phyloP scores from a whole-genome alignment of 108 stramenopile species.

The Skeletonema potamos region DNA sequence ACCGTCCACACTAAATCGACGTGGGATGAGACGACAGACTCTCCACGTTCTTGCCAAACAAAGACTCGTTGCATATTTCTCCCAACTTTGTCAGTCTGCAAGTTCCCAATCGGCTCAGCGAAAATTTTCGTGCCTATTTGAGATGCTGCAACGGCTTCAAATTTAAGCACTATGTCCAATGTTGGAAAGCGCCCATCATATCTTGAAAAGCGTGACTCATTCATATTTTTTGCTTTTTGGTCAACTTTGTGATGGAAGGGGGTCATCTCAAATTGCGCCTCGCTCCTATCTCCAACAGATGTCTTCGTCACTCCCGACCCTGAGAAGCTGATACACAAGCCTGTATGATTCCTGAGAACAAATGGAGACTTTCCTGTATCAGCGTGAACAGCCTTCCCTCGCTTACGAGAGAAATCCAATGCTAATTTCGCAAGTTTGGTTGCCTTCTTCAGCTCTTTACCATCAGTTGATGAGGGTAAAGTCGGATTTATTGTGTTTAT shows the following conservation, averaged over 20 bases:
- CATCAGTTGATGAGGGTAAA: background rate
- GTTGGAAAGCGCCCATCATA: slow-evolving; percentile 62
- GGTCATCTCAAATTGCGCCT: slow-evolving; percentile 60
- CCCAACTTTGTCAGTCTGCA: slow-evolving; percentile 60
- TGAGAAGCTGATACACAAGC: slow-evolving; percentile 55
- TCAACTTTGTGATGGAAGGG: slow-evolving; percentile 10
- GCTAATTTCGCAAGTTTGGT: slow-evolving; percentile 47
- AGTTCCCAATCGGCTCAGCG: slow-evolving; percentile 45
- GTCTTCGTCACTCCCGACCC: slow-evolving; percentile 3
- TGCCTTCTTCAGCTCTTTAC: slow-evolving; percentile 43
- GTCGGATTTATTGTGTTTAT: background rate
- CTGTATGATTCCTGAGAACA: slow-evolving; percentile 63
- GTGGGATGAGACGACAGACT: background rate
- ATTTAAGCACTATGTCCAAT: slow-evolving; percentile 53
- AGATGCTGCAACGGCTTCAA: background rate
- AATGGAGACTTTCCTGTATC: slow-evolving; percentile 46
- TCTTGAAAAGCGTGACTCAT: slow-evolving; percentile 25
- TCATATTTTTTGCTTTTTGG: background rate
- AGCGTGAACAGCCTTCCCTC: slow-evolving; percentile 8
- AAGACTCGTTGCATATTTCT: slow-evolving; percentile 41
- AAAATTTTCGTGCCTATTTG: slow-evolving; percentile 13
- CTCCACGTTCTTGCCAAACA: slow-evolving; percentile 1
- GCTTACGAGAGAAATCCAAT: slow-evolving; percentile 14
- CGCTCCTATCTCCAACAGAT: slow-evolving; percentile 47
- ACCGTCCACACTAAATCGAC: slow-evolving; percentile 63